A percentile compares a stretch with the other conserved stretches of the same genome.
These are phyloP conservation scores for Populus tomentosa DNA, from an alignment of 441 rosid species.

Conservation along the genomic window DNA sequence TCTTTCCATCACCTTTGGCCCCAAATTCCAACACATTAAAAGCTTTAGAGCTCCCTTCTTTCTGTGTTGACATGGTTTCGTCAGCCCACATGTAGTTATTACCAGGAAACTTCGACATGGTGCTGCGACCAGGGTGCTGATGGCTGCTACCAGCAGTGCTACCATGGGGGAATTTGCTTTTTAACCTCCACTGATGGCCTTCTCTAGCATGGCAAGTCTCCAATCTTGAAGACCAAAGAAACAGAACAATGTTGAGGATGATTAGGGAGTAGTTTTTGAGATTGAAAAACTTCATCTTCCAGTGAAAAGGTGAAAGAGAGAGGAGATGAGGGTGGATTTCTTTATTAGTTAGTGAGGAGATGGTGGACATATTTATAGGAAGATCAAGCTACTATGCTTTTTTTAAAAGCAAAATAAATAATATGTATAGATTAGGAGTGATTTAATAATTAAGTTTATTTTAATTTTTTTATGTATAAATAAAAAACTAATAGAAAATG, in stretches of 20 bases:
- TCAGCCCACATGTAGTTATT: not conserved
- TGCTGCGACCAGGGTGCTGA: slow-evolving; percentile 3
- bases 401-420: too few relatives aligned
- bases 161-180: slow-evolving; percentile 4
- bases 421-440: too few relatives aligned
- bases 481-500: too few relatives aligned
- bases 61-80: slow-evolving; percentile 1
- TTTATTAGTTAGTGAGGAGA: too few relatives aligned
- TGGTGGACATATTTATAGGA: too few relatives aligned
- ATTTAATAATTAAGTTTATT: too few relatives aligned
- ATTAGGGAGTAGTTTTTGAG: slow-evolving; percentile 20
- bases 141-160: not conserved
- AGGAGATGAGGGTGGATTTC: too few relatives aligned
- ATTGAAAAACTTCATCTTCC: slow-evolving; percentile 32
- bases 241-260: slow-evolving; percentile 25
- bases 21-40: slow-evolving; percentile 67
- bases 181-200: slow-evolving; percentile 28
- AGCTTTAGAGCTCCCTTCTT: slow-evolving; percentile 21
- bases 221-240: slow-evolving; percentile 26
- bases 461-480: too few relatives aligned
- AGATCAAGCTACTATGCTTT: too few relatives aligned
- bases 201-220: slow-evolving; percentile 46
- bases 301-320: not conserved
- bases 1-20: slow-evolving; percentile 76
- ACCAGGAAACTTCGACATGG: slow-evolving; percentile 14